phyloP scores from a whole-genome alignment of 345 rosid genomes.

The Sisymbrium irio region DNA sequence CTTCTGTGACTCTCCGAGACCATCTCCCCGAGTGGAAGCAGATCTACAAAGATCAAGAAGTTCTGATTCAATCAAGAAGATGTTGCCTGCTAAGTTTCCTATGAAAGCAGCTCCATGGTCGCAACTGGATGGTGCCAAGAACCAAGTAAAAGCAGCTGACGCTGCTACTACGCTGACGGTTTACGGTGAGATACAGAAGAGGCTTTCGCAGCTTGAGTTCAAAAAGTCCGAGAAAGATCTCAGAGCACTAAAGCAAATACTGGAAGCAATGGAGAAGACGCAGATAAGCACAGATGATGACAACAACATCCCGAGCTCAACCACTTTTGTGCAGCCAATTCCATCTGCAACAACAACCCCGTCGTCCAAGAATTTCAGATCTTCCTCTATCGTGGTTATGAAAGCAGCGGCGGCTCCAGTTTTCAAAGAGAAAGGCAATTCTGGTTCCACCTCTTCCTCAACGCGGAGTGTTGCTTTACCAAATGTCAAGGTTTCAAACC shows the following conservation, averaged over 20 bases:
- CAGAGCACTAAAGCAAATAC: constrained; percentile 81
- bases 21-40: constrained; percentile 38
- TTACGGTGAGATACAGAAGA: constrained; percentile 79
- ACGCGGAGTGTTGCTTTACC: constrained; percentile 35
- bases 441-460: constrained; percentile 30
- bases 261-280: constrained; percentile 77
- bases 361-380: constrained; percentile 44
- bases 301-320: constrained; percentile 33
- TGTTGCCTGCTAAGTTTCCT: constrained; percentile 49
- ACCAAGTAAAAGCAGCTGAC: constrained; percentile 40
- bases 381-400: constrained; percentile 50
- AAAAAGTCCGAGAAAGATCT: constrained; percentile 78
- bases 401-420: constrained; percentile 45
- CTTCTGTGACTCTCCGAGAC: constrained; percentile 49
- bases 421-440: constrained; percentile 31
- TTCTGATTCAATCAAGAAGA: constrained; percentile 43
- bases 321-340: constrained; percentile 30
- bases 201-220: constrained; percentile 72
- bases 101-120: constrained; percentile 66
- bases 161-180: constrained; percentile 48
- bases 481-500: constrained; percentile 36
- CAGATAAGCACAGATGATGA: constrained; percentile 40
- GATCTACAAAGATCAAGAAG: constrained; percentile 42
- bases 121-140: constrained; percentile 55
- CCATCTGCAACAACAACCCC: constrained; percentile 40